Percentiles rank a stretch among this genome's conserved stretches.
phyloP scores from a whole-genome alignment of 1,284 basidiomycete genomes.

The Microbotryum violaceum region DNA sequence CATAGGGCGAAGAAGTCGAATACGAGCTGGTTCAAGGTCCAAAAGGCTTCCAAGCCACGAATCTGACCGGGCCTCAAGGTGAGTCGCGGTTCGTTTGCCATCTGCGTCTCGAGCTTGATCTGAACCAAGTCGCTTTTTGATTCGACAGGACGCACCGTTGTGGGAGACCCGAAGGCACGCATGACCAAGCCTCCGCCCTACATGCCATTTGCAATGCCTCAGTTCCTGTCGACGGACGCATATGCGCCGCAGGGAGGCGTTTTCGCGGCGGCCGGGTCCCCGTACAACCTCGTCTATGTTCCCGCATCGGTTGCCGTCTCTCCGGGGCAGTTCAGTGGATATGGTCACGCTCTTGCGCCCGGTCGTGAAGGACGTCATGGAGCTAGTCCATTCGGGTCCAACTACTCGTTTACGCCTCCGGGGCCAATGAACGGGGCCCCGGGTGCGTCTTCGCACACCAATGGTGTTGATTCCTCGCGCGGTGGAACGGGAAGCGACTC shows the following conservation, averaged over 20 bases:
- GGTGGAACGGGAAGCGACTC: not conserved
- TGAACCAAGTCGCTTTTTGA: no score
- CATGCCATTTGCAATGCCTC: slow-evolving; percentile 14
- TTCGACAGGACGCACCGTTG: slow-evolving; percentile 20
- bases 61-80: slow-evolving; percentile 35
- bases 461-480: not conserved
- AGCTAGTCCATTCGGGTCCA: not conserved
- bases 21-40: slow-evolving; percentile 36
- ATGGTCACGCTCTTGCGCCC: slow-evolving; percentile 5
- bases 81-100: not conserved
- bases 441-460: slow-evolving; percentile 1
- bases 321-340: slow-evolving; percentile 16
- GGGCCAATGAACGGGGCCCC: not conserved
- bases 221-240: not conserved
- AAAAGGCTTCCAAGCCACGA: slow-evolving; percentile 36
- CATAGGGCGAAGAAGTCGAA: slow-evolving; percentile 34
- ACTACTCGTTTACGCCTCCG: not conserved
- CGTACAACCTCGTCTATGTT: slow-evolving; percentile 27
- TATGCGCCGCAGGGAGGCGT: not conserved
- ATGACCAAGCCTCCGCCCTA: slow-evolving; percentile 26
- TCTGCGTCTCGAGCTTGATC: not conserved
- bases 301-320: slow-evolving; percentile 17
- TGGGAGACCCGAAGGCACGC: slow-evolving; percentile 34
- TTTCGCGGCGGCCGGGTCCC: not conserved
- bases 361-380: not conserved